Evolutionary conservation across 2,329 filamentous ascomycete species (phyloP), one percentile per base, ranked within the genome.

Genomic region (Epichloe sp.): DNA sequence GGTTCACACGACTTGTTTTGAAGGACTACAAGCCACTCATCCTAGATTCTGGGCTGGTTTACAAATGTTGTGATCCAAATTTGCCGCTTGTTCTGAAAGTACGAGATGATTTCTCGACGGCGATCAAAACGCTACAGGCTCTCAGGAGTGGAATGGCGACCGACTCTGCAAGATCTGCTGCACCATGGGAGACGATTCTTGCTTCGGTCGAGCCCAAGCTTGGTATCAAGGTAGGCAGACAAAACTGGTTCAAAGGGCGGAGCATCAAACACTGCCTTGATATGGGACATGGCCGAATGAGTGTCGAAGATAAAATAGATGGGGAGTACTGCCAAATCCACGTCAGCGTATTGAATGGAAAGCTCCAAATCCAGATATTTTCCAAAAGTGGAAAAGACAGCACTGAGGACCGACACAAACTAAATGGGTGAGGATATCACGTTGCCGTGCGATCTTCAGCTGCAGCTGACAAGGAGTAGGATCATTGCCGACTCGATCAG

Each of bases 381-480:
- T 94, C 88, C 10, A 96, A 95, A 63, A 93, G 88, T 59, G 88
- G 89, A 52, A 94, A 93, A 62, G 87, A 95, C 57, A 91, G 88
- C 44, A 95, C 88, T 0, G 62, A 69, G 48, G 89, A 95, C 63
- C 78, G 85, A 36, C 58, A 65, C 11, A 72, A 70, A 1, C 65
- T 94, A 21, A 81, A 86, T 55, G 61, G 62, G 76, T 78, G 62
- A 57, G 70, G 59, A 23, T 2, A 10, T 5, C 5, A 26, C 12
- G 31, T 19, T 15, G 17, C 11, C n/a, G 11, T 23, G 7, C 3
- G 8, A 17, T 36, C 17, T 7, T 11, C 15, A 26, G 14, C 23
- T 42, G 14, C 21, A n/a, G 17, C 56, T 62, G 36, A 64, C 45
- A 3, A 44, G 37, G 11, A 0, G 7, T 35, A 73, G 75, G 2